phyloP scores from a whole-genome alignment of 108 stramenopile genomes.

The Tribonema minus region DNA sequence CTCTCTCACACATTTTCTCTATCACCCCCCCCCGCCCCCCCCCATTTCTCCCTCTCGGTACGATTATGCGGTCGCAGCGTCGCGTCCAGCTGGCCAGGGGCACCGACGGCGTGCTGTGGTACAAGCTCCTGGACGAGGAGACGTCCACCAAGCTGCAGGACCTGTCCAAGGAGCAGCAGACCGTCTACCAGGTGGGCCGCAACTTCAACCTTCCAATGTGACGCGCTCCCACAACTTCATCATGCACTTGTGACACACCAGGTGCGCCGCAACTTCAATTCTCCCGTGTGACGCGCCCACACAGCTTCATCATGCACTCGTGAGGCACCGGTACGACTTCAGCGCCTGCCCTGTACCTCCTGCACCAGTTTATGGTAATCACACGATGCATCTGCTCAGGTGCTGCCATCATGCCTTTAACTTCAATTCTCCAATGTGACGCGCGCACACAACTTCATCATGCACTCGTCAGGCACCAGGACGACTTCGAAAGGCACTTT shows the following conservation, averaged over 20 bases:
- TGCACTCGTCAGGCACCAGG: too few species aligned
- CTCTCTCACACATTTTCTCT: too few species aligned
- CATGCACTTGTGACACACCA: background rate
- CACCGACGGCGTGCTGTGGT: constrained; percentile 17
- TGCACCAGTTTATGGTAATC: background rate
- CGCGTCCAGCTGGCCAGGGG: too few species aligned
- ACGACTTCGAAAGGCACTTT: too few species aligned
- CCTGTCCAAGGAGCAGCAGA: constrained; percentile 4
- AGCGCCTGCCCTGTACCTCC: background rate
- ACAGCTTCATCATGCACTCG: background rate
- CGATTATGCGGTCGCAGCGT: too few species aligned
- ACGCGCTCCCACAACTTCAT: background rate
- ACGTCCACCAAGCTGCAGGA: constrained; percentile 32
- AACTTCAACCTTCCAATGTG: background rate
- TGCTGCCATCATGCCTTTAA: too few species aligned
- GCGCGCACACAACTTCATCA: background rate
- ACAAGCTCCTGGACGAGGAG: constrained; percentile 35
- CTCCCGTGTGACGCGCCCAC: background rate
- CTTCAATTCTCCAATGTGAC: background rate
- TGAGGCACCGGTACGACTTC: background rate
- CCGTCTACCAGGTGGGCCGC: background rate
- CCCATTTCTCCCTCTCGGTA: too few species aligned
- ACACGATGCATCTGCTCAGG: too few species aligned
- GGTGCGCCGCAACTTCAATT: background rate
- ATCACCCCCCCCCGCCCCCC: too few species aligned